A percentile compares a stretch with the other conserved stretches of the same genome.
Evolutionary conservation across 257 asterid genomes (phyloP).

Genomic region (Leptodermis oblonga): DNA sequence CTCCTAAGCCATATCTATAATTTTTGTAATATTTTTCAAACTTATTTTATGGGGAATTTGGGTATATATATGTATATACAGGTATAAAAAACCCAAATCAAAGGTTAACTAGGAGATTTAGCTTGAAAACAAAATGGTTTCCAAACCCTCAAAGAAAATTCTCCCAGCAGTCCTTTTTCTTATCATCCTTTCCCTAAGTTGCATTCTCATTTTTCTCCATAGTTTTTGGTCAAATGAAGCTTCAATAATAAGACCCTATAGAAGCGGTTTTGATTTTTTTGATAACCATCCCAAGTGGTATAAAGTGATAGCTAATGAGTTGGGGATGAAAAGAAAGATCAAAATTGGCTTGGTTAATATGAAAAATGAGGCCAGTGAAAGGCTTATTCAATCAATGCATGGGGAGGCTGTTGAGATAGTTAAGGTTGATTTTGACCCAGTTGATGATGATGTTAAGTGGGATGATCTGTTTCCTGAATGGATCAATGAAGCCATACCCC

Average conservation of each 20-base stretch:
- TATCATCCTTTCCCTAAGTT: constrained; percentile 35
- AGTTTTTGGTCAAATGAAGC: background rate
- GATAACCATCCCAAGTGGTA: constrained; percentile 25
- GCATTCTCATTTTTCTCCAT: constrained; percentile 31
- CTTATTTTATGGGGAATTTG: background rate
- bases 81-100: background rate
- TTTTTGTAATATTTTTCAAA: background rate
- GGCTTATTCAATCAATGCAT: background rate
- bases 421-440: constrained; percentile 29
- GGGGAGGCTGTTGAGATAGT: constrained; percentile 15
- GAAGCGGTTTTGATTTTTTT: no score
- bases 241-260: background rate
- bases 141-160: constrained; percentile 28
- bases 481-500: constrained; percentile 34
- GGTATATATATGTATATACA: background rate
- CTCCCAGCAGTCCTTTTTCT: constrained; percentile 22
- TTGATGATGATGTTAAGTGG: constrained; percentile 39
- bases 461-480: constrained; percentile 48
- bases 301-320: constrained; percentile 9
- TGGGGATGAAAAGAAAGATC: constrained; percentile 12
- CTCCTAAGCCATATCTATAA: background rate
- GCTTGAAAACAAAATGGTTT: constrained; percentile 34
- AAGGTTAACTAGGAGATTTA: background rate
- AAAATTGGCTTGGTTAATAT: constrained; percentile 30
- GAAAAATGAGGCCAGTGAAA: constrained; percentile 6